A percentile compares a stretch with the other conserved stretches of the same genome.
Evolutionary conservation across 108 stramenopile species (phyloP).

Genomic region (Nitzschia putrida): DNA sequence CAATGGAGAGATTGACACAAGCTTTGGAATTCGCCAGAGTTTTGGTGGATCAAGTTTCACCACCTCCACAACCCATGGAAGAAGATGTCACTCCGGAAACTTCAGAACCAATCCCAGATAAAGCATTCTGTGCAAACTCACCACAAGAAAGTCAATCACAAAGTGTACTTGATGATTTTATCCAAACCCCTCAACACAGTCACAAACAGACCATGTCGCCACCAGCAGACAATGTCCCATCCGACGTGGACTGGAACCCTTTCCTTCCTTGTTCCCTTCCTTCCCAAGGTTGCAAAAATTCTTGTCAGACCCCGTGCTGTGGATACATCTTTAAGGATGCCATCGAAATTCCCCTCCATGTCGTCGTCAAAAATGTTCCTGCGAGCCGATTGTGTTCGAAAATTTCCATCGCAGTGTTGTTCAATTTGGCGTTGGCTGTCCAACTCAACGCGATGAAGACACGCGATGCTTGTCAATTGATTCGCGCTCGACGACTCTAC

Average conservation of each 20-base stretch:
- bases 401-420: slow-evolving; percentile 21
- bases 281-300: too few relatives aligned
- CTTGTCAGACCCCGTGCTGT: not conserved
- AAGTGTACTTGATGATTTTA: too few relatives aligned
- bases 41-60: not conserved
- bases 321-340: slow-evolving; percentile 25
- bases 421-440: slow-evolving; percentile 24
- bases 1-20: not conserved
- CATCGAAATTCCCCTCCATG: slow-evolving; percentile 24
- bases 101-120: too few relatives aligned
- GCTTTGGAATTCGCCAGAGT: not conserved
- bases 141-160: too few relatives aligned
- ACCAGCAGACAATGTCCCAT: too few relatives aligned
- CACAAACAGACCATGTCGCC: too few relatives aligned
- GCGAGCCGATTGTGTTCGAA: slow-evolving; percentile 3
- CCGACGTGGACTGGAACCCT: too few relatives aligned
- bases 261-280: too few relatives aligned
- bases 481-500: slow-evolving; percentile 16
- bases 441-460: slow-evolving; percentile 11
- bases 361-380: not conserved
- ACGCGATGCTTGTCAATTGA: not conserved
- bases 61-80: not conserved
- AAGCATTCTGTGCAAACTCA: too few relatives aligned
- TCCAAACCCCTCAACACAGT: too few relatives aligned
- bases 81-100: too few relatives aligned